Evolutionary conservation across 108 stramenopile genomes (phyloP).

Genomic region (Mayamaea pseudoterrestris): DNA sequence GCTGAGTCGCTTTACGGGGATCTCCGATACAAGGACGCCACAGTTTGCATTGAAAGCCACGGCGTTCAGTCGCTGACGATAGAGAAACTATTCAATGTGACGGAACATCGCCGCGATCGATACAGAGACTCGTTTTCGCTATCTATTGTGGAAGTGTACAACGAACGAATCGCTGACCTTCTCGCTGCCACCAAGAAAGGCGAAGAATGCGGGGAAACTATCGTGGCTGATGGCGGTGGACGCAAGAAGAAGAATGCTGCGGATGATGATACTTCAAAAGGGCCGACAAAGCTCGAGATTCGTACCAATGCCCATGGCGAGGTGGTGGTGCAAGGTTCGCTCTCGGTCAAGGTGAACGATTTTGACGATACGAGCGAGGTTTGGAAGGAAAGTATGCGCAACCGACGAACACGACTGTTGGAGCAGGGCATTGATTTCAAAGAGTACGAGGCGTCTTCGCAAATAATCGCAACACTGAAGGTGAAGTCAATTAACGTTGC

Average conservation of each 20-base stretch:
- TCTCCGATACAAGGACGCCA: conserved; percentile 5
- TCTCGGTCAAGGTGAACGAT: conserved; percentile 37
- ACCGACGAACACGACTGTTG: conserved; percentile 25
- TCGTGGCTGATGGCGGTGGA: conserved; percentile 17
- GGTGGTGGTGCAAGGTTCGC: conserved; percentile 62
- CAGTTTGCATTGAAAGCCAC: conserved; percentile 23
- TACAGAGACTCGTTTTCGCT: conserved; percentile 62
- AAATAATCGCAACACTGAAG: conserved; percentile 60
- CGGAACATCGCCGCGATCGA: conserved; percentile 47
- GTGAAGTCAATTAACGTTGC: conserved; percentile 58
- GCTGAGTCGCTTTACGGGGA: too few species aligned
- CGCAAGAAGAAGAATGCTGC: conserved; percentile 8
- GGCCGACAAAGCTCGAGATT: conserved; percentile 52
- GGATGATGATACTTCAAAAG: conserved; percentile 9
- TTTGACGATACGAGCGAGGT: conserved; percentile 46
- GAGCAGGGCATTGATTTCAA: conserved; percentile 34
- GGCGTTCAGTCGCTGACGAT: conserved; percentile 57
- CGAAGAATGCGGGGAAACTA: conserved; percentile 36
- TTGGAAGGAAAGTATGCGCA: conserved; percentile 42
- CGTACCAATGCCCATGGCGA: conserved; percentile 76
- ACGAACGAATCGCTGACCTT: conserved; percentile 62
- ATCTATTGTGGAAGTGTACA: conserved; percentile 61
- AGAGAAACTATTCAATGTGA: conserved; percentile 53
- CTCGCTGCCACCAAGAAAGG: conserved; percentile 53
- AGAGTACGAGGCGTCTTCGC: conserved; percentile 22